Base-by-base conservation (phyloP, 2,329 filamentous ascomycete genomes). In the Hypoxylon sp. region DNA sequence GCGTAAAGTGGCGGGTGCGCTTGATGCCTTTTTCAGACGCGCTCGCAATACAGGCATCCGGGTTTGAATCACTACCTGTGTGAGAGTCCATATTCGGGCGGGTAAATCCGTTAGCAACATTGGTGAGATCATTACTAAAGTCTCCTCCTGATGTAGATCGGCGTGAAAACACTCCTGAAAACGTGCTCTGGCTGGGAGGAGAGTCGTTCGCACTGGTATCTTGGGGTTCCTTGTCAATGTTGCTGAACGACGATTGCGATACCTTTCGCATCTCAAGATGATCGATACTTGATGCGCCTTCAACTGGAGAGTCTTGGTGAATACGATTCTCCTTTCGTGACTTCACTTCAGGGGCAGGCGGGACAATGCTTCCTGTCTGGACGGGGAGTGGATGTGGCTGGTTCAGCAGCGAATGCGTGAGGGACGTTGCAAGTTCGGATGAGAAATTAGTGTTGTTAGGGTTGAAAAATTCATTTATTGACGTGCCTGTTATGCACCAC, bases 371-470 rank as follows among this genome's bases (percentile, higher is more conserved):
- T 14, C 77, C 69, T 9, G 76, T 71, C 13, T 78, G 78, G 3
- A 77, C 63, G 2, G 80, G 77, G 2, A 82, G 72, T 0, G 82
- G 79, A 30, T 80, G 75, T 10, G 83, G 81, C 57, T 86, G 84
- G 52, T 84, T 85, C 28, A 86, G 76, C 41, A 87, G 74, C 0
- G 84, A 85, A 60, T 82, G 79, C 0, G 83, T 83, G 56, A 86
- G 75, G n/a, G 81, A 79, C 5, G 78, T 78, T 4, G 82, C 79
- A 3, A 85, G 73, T 34, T 82, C 81, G 2, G 77, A 61, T 1
- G 78, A 76, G 9, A 82, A 77, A 30, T 70, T 69, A 14, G 70
- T 57, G 41, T 74, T 69, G 2, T 72, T 69, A 3, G 75, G 57
- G 19, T 70, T 67, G 65, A 74, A 74, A 56, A 76, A 75, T 4